These are phyloP conservation scores for Eleusine indica DNA, from an alignment of 176 grass and related monocot genomes.

Conservation along the genomic window DNA sequence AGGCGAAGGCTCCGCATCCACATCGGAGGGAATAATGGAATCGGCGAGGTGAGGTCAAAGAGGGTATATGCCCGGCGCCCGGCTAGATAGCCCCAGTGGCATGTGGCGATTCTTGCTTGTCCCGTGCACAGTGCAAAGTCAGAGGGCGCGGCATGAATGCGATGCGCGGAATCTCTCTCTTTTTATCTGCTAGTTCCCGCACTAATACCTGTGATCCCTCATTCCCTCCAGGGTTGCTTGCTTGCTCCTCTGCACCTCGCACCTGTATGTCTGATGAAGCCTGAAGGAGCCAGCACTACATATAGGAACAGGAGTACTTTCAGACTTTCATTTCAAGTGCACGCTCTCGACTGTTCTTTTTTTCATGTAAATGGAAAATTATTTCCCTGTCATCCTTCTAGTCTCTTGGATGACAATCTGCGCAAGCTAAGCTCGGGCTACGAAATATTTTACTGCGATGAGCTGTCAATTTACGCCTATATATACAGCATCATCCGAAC, in stretches of 20 bases:
- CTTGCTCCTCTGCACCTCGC: not conserved
- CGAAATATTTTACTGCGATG: no score
- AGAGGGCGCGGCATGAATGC: slow-evolving; percentile 19
- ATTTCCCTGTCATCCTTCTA: not conserved
- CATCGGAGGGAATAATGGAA: slow-evolving; percentile 42
- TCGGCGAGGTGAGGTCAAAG: slow-evolving; percentile 44
- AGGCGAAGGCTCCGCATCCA: slow-evolving; percentile 23
- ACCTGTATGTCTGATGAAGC: not conserved
- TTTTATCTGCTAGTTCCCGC: slow-evolving; percentile 48
- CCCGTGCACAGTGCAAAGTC: slow-evolving; percentile 34
- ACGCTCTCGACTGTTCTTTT: not conserved
- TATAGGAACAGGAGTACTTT: not conserved
- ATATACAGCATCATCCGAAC: no score
- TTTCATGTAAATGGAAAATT: not conserved
- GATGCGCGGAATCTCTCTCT: slow-evolving; percentile 30
- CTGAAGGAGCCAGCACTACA: not conserved
- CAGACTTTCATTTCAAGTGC: not conserved
- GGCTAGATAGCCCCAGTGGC: not conserved
- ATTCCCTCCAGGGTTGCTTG: not conserved
- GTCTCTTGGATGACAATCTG: not conserved
- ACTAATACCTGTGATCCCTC: not conserved
- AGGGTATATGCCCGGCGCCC: slow-evolving; percentile 34
- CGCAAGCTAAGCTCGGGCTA: no score
- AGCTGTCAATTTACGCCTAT: no score
- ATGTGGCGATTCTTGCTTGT: slow-evolving; percentile 29